Base-by-base conservation (phyloP, 129 eudicot species). In the Chrysanthemum makinoi region DNA sequence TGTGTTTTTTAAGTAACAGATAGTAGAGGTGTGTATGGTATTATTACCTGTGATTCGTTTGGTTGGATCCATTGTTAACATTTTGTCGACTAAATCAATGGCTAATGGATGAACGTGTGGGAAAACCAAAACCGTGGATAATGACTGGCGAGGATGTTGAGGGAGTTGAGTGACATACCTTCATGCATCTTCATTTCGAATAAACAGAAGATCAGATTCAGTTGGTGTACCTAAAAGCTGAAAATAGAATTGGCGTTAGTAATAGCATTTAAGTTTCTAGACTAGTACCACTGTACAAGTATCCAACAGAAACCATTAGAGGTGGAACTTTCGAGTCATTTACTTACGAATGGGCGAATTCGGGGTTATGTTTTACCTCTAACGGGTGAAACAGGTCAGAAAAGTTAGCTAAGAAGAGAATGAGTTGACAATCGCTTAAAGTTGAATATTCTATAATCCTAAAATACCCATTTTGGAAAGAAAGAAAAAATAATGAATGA, bases 151-250 rank as follows among this genome's bases (percentile, higher is more conserved):
- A 58, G 94, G 89, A 68, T 84, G 81, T 60, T 69, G 83, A 20
- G 96, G 96, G 60, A 88, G 96, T 65, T 91, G 97, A 61, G 80
- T 73, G 13, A 91, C 84, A 76, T 84, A 91, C 76, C 93, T 84
- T 79, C 70, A 84, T 14, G 97, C 97, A 82, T 91, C 96, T 82
- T 91, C 96, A 5, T 84, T 91, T 14, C 83, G 69, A 26, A 83
- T 80, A 67, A 84, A 91, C 20, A 87, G 86, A 50, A 88, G 88
- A 77, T 91, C 97, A 7, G 93, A 68, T 18, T 91, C 96, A 6
- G 87, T 82, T 26, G 97, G 96, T 35, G 96, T 78, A 65, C 97
- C 97, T 11, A 91, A 77, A 71, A 91, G 96, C 97, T 91, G 72
- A 65, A 69, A 28, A 59, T 28, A 65, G 6, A 66, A 30, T 63